Evolutionary conservation across 805 yeast species (phyloP).

Genomic region (Wickerhamiella alocasiicola): DNA sequence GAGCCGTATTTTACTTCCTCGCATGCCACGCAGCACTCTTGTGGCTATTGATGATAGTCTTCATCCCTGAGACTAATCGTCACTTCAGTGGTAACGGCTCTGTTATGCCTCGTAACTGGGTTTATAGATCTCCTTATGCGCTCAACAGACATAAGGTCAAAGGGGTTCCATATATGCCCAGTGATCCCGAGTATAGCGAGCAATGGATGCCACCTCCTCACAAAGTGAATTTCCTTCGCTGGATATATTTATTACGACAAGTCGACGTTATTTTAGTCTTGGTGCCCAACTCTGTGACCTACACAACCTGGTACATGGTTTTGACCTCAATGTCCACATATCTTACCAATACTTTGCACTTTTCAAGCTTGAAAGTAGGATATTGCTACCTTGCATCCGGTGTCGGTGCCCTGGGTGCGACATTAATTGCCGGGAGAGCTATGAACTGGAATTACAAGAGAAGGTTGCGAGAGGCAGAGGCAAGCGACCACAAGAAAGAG

Average conservation of each 20-base stretch:
- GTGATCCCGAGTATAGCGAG: constrained; percentile 16
- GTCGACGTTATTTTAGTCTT: constrained; percentile 38
- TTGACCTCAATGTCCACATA: constrained; percentile 53
- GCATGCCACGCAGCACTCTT: constrained; percentile 48
- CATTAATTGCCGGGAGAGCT: constrained; percentile 44
- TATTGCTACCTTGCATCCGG: constrained; percentile 67
- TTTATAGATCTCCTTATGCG: constrained; percentile 22
- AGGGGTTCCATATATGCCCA: constrained; percentile 20
- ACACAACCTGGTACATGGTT: constrained; percentile 57
- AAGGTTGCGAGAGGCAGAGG: constrained; percentile 16
- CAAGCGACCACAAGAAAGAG: constrained; percentile 27
- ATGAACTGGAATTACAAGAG: constrained; percentile 40
- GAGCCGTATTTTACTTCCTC: constrained; percentile 52
- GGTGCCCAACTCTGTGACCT: constrained; percentile 49
- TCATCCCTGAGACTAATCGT: constrained; percentile 67
- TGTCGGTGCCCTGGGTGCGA: constrained; percentile 47
- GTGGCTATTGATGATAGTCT: constrained; percentile 25
- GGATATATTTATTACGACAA: constrained; percentile 35
- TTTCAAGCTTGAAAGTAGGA: constrained; percentile 49
- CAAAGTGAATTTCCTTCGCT: constrained; percentile 17
- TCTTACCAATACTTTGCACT: constrained; percentile 38
- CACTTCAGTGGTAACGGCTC: constrained; percentile 66
- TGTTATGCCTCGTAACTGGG: constrained; percentile 28
- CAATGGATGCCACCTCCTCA: constrained; percentile 19
- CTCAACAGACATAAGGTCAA: constrained; percentile 13